Evolutionary conservation across 257 asterid genomes (phyloP).

Genomic region (Scutellaria barbata): DNA sequence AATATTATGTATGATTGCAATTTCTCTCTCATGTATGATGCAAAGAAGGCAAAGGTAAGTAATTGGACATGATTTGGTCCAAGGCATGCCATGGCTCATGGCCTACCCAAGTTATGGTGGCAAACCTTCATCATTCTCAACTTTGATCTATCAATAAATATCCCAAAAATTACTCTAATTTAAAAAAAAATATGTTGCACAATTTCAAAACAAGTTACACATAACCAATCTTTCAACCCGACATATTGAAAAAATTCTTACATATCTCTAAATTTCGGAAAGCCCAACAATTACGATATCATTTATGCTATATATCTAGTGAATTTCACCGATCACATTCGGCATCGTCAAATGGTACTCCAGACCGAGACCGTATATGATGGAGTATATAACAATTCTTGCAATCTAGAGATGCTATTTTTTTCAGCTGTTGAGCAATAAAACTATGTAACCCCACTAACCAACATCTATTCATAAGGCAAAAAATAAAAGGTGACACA

Average conservation of each 20-base stretch:
- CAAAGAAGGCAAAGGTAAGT: constrained; percentile 50
- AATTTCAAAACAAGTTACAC: not conserved
- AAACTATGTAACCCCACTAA: constrained; percentile 43
- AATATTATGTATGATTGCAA: constrained; percentile 41
- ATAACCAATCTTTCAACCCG: not conserved
- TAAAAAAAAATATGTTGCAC: not conserved
- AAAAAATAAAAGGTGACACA: constrained; percentile 34
- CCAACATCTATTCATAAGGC: constrained; percentile 41
- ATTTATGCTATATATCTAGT: not conserved
- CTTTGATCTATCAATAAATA: constrained; percentile 19
- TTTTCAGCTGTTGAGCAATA: constrained; percentile 44
- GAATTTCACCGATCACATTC: not conserved
- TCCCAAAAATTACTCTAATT: not conserved
- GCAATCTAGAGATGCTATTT: constrained; percentile 38
- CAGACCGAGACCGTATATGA: no score
- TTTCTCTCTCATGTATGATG: constrained; percentile 49
- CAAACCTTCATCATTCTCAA: constrained; percentile 43
- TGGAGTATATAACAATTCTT: not conserved
- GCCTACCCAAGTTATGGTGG: constrained; percentile 50
- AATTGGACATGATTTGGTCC: constrained; percentile 62
- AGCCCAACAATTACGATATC: not conserved
- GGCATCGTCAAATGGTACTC: not conserved
- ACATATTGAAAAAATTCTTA: not conserved
- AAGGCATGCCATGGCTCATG: constrained; percentile 60
- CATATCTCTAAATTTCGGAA: not conserved